Evolutionary conservation across 2,329 filamentous ascomycete species (phyloP).

Genomic region (Cercospora zeae-maydis): DNA sequence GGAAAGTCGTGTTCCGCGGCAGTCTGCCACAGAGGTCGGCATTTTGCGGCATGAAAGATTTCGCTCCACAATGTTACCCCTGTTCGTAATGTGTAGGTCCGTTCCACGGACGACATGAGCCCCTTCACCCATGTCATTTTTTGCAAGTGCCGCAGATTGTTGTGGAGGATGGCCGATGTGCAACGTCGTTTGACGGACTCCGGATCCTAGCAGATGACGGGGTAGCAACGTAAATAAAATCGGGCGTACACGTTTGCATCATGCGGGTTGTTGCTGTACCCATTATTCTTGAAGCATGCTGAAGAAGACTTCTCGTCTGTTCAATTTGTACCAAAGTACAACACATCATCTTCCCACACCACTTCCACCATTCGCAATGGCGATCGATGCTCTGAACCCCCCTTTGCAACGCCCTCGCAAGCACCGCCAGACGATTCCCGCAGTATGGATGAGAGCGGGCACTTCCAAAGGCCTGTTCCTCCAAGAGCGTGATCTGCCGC

Average conservation of each 20-base stretch:
- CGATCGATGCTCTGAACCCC: slow-evolving; percentile 1
- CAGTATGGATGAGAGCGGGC: slow-evolving; percentile 41
- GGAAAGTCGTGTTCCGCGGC: not conserved
- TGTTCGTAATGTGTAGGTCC: not conserved
- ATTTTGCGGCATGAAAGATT: too few relatives aligned
- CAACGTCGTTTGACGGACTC: not conserved
- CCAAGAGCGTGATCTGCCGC: slow-evolving; percentile 36
- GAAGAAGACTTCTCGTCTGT: slow-evolving; percentile 1
- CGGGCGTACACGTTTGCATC: not conserved
- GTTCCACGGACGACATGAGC: not conserved
- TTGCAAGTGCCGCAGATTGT: not conserved
- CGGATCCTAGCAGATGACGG: not conserved
- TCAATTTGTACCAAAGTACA: not conserved
- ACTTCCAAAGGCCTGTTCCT: slow-evolving; percentile 43
- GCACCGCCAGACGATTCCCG: slow-evolving; percentile 27
- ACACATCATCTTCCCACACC: not conserved
- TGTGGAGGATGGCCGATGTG: not conserved
- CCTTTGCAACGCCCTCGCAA: slow-evolving; percentile 1
- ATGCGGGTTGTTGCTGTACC: not conserved
- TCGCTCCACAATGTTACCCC: not conserved
- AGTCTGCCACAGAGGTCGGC: not conserved
- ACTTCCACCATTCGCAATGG: slow-evolving; percentile 7
- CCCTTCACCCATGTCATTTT: not conserved
- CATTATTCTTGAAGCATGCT: not conserved
- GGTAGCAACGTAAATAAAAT: not conserved